Evolutionary conservation across 495 filamentous ascomycete species (phyloP).

Genomic region (Aspergillus sclerotioniger): DNA sequence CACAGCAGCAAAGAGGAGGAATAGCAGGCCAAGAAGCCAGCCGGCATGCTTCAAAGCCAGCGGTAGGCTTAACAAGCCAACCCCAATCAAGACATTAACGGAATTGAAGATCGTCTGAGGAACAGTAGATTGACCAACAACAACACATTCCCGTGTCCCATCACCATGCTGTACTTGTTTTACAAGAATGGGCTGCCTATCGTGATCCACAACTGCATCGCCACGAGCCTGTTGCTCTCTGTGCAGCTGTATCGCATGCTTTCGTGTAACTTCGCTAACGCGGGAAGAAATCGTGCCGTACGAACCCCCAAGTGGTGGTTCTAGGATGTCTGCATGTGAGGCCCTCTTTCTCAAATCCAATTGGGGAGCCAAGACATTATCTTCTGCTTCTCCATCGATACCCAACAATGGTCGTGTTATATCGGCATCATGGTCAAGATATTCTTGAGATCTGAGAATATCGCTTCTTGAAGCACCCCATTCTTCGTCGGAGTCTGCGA

Average conservation of each 20-base stretch:
- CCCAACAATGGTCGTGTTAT: constrained; percentile 30
- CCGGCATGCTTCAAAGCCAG: constrained; percentile 87
- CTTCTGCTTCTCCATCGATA: constrained; percentile 20
- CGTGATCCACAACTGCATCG: constrained; percentile 54
- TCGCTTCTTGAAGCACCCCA: constrained; percentile 29
- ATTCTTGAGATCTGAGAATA: constrained; percentile 24
- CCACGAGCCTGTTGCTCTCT: constrained; percentile 61
- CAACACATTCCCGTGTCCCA: constrained; percentile 75
- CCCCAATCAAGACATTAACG: constrained; percentile 90
- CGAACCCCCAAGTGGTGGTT: constrained; percentile 64
- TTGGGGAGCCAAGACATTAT: constrained; percentile 18
- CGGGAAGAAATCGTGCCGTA: constrained; percentile 75
- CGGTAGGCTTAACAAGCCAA: constrained; percentile 85
- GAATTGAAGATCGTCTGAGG: constrained; percentile 97
- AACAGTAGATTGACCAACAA: constrained; percentile 88
- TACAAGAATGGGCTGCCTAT: constrained; percentile 75
- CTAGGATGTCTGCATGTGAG: constrained; percentile 25
- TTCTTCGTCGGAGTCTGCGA: constrained; percentile 53
- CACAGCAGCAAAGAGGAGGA: constrained; percentile 69
- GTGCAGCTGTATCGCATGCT: constrained; percentile 69
- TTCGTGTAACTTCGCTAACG: constrained; percentile 65
- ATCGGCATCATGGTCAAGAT: constrained; percentile 19
- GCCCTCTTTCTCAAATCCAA: constrained; percentile 22
- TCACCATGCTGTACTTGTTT: constrained; percentile 84
- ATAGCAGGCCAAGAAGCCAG: constrained; percentile 79